A percentile compares a stretch with the other conserved stretches of the same genome.
Evolutionary conservation across 1,139 yeast genomes (phyloP).

Genomic region (Debaryomyces singareniensis): DNA sequence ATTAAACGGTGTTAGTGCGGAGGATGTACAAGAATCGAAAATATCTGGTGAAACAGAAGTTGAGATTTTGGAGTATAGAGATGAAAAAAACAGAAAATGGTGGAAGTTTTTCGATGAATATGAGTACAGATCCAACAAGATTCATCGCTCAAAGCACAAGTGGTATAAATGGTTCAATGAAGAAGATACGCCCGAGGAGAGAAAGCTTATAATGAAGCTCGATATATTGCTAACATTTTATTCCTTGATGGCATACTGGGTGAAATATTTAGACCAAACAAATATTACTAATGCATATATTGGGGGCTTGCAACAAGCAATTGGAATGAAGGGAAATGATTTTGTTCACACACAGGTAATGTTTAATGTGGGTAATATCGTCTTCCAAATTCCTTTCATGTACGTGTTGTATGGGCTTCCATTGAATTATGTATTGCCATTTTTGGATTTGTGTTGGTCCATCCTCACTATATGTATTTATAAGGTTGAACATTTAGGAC

Average conservation of each 20-base stretch:
- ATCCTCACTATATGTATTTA: conserved; percentile 53
- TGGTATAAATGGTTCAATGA: conserved; percentile 66
- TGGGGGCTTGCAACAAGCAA: conserved; percentile 53
- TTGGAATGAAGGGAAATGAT: conserved; percentile 61
- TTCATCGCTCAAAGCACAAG: conserved; percentile 31
- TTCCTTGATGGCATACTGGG: conserved; percentile 63
- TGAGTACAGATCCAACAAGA: conserved; percentile 44
- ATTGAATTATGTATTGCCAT: conserved; percentile 48
- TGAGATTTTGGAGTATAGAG: conserved; percentile 42
- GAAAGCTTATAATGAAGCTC: conserved; percentile 49
- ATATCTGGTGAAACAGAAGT: too few species aligned
- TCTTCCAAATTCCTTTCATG: conserved; percentile 50
- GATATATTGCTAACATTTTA: conserved; percentile 57
- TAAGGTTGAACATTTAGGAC: conserved; percentile 38
- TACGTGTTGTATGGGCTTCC: conserved; percentile 43
- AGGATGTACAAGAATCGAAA: not conserved
- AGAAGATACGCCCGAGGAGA: conserved; percentile 49
- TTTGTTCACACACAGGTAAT: conserved; percentile 55
- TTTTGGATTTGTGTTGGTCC: conserved; percentile 62
- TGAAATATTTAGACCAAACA: conserved; percentile 59
- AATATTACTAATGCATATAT: conserved; percentile 65
- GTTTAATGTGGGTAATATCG: conserved; percentile 51
- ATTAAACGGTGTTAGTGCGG: not conserved
- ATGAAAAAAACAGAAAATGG: conserved; percentile 59
- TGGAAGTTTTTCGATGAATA: conserved; percentile 35